These are phyloP conservation scores for Xylaria digitata DNA, from an alignment of 2,329 filamentous ascomycete genomes.

Conservation along the genomic window DNA sequence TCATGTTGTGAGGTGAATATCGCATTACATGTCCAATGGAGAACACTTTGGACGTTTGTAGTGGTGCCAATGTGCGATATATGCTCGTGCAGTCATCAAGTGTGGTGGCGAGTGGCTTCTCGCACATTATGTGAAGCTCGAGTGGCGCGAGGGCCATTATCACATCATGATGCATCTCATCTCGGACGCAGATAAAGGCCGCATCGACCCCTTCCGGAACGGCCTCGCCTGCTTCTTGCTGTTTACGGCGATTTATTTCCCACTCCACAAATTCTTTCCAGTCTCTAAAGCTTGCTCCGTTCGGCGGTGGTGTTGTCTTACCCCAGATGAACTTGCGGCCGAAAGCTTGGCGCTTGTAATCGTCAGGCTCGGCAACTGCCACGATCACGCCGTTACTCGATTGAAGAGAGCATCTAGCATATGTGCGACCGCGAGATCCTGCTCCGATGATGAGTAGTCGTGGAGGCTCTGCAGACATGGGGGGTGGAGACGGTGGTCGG, in stretches of 20 bases:
- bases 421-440: constrained; percentile 80
- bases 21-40: constrained; percentile 93
- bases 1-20: constrained; percentile 92
- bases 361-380: constrained; percentile 83
- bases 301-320: constrained; percentile 56
- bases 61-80: constrained; percentile 65
- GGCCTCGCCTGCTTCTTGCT: constrained; percentile 60
- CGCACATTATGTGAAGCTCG: constrained; percentile 87
- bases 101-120: constrained; percentile 90
- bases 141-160: constrained; percentile 77
- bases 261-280: constrained; percentile 83
- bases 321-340: constrained; percentile 81
- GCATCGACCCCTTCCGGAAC: constrained; percentile 70
- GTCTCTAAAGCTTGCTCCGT: constrained; percentile 75
- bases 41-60: constrained; percentile 67
- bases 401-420: constrained; percentile 74
- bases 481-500: constrained; percentile 54
- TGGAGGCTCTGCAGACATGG: constrained; percentile 63
- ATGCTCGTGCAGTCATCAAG: constrained; percentile 83
- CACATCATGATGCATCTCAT: constrained; percentile 88
- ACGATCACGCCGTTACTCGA: constrained; percentile 75
- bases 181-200: constrained; percentile 75
- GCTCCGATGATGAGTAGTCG: constrained; percentile 85
- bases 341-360: constrained; percentile 79
- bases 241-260: constrained; percentile 71